phyloP scores from a whole-genome alignment of 2,329 filamentous ascomycete genomes.

The Ascochyta rabiei region DNA sequence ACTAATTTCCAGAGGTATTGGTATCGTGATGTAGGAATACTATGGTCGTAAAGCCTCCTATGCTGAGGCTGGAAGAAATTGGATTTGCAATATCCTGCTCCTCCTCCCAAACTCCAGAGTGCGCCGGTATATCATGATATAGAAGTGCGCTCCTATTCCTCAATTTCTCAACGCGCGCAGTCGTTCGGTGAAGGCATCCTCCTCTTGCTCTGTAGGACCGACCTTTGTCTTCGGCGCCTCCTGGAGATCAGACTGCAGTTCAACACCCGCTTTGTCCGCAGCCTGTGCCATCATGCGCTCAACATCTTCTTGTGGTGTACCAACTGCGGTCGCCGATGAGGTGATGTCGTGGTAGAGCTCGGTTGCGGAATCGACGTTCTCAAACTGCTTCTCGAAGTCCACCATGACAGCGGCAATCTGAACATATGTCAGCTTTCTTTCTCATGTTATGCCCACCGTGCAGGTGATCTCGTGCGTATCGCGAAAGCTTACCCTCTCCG shows the following conservation, averaged over 20 bases:
- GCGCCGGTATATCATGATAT: slow-evolving; percentile 2
- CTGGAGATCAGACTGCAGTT: slow-evolving; percentile 76
- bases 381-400: slow-evolving; percentile 65
- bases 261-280: slow-evolving; percentile 85
- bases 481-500: slow-evolving; percentile 60
- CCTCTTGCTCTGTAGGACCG: slow-evolving; percentile 77
- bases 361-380: slow-evolving; percentile 58
- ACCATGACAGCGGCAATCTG: slow-evolving; percentile 71
- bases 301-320: slow-evolving; percentile 80
- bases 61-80: background rate
- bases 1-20: background rate
- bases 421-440: slow-evolving; percentile 2
- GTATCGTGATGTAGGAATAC: slow-evolving; percentile 3
- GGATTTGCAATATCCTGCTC: background rate
- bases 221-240: slow-evolving; percentile 62
- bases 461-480: background rate
- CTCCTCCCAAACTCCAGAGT: slow-evolving; percentile 14
- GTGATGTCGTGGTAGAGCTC: slow-evolving; percentile 87
- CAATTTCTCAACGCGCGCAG: slow-evolving; percentile 60
- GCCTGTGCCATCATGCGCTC: slow-evolving; percentile 84
- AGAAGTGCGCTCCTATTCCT: slow-evolving; percentile 11
- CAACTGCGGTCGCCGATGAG: slow-evolving; percentile 75
- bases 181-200: slow-evolving; percentile 71
- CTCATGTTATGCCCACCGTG: background rate
- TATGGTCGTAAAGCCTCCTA: background rate